These are phyloP conservation scores for Cyamopsis tetragonoloba DNA, from an alignment of 306 rosid species.

Conservation along the genomic window DNA sequence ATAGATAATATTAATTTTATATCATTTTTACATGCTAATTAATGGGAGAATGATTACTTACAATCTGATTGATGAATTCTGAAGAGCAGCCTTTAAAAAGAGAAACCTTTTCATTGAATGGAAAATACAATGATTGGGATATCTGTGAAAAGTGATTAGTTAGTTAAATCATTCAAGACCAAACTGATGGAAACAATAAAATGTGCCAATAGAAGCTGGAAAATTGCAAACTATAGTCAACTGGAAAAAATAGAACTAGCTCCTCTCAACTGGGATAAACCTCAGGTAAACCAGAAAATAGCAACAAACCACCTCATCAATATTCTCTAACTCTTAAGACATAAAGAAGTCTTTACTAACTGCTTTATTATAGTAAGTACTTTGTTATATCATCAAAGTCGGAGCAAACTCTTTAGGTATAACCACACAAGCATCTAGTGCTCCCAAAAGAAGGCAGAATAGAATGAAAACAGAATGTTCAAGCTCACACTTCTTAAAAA, in stretches of 20 bases:
- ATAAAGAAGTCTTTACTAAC: not conserved
- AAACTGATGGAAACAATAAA: not conserved
- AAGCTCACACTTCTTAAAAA: not conserved
- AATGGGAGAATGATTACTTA: constrained; percentile 35
- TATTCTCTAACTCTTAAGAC: not conserved
- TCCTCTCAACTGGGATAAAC: no score
- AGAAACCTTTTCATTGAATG: constrained; percentile 52
- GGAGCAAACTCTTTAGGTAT: constrained; percentile 2
- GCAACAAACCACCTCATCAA: no score
- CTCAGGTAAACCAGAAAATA: no score
- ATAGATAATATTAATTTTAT: not conserved
- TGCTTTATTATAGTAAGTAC: no score
- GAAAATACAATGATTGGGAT: constrained; percentile 70
- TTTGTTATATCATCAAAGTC: not conserved
- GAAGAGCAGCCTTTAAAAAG: constrained; percentile 74
- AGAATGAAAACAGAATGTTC: not conserved
- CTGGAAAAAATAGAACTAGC: no score
- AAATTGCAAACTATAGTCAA: no score
- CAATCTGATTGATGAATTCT: constrained; percentile 94
- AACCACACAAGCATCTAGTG: not conserved
- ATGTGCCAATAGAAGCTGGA: no score
- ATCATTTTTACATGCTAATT: constrained; percentile 9
- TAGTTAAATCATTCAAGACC: not conserved
- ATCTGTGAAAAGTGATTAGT: constrained; percentile 51
- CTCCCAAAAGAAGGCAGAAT: not conserved